Percentiles rank a stretch among this genome's conserved stretches.
These are phyloP conservation scores for Phylloporus arenicola DNA, from an alignment of 768 basidiomycete genomes.

Conservation along the genomic window DNA sequence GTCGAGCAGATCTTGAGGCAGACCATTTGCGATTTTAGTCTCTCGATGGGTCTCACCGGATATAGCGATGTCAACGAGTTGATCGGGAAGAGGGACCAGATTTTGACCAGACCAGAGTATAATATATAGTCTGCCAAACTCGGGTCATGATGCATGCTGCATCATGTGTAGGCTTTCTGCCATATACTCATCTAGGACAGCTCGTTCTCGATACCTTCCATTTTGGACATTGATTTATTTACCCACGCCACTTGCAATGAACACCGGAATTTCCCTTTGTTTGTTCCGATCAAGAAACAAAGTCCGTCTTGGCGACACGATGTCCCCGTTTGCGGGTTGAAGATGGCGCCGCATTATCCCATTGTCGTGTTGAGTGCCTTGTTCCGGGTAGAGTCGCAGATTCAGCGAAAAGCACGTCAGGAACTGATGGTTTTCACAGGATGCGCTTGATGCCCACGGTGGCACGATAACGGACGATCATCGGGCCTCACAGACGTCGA, in stretches of 20 bases:
- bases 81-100: neutral
- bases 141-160: no score
- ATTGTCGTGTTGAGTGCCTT: no score
- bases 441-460: neutral
- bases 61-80: conserved; percentile 24
- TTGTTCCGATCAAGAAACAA: no score
- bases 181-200: no score
- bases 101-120: neutral
- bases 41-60: conserved; percentile 41
- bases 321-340: no score
- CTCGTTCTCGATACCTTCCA: no score
- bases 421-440: neutral
- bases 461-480: neutral
- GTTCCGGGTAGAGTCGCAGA: no score
- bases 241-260: no score
- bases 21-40: conserved; percentile 39
- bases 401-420: neutral
- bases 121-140: neutral
- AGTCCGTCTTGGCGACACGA: no score
- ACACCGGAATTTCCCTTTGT: no score
- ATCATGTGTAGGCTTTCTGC: neutral
- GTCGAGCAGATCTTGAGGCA: conserved; percentile 44
- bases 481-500: neutral
- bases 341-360: no score
- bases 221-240: no score